Conservation (phyloP, 2,329 filamentous ascomycete genomes). For the Xylaria sp. region DNA sequence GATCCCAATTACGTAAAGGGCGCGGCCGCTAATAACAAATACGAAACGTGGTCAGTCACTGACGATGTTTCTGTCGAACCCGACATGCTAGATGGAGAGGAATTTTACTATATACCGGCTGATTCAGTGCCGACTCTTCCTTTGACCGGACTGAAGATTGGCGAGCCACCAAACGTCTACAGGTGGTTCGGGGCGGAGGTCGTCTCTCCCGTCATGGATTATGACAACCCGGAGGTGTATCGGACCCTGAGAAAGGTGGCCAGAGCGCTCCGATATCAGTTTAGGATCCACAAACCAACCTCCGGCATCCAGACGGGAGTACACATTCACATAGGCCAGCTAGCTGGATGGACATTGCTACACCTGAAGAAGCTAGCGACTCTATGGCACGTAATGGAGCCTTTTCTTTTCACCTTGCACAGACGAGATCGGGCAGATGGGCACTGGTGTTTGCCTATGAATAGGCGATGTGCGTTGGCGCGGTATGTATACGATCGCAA, state of each 20-base stretch:
- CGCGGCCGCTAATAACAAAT: neutral
- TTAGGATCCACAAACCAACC: constrained; percentile 35
- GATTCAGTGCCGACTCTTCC: neutral
- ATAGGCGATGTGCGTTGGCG: neutral
- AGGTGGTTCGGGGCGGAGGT: constrained; percentile 31
- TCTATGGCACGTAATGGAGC: constrained; percentile 30
- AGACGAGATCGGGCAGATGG: constrained; percentile 14
- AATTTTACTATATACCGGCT: neutral
- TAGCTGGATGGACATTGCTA: constrained; percentile 30
- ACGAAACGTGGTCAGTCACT: constrained; percentile 3
- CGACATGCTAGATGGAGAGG: neutral
- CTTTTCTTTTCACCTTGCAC: constrained; percentile 25
- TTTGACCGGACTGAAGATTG: neutral
- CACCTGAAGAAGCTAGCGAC: constrained; percentile 35
- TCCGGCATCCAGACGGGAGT: neutral
- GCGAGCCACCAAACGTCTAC: constrained; percentile 15
- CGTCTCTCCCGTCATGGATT: constrained; percentile 29
- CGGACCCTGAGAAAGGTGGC: constrained; percentile 19
- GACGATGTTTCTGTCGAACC: neutral
- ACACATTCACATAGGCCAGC: constrained; percentile 34
- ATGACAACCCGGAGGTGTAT: constrained; percentile 14
- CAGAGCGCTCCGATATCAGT: constrained; percentile 21
- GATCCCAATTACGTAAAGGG: neutral
- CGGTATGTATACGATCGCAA: neutral
- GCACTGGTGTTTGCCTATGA: neutral